A percentile compares a stretch with the other conserved stretches of the same genome.
These are phyloP conservation scores for Backusella psychrophila DNA, from an alignment of 192 early-diverging fungal species.

Conservation along the genomic window DNA sequence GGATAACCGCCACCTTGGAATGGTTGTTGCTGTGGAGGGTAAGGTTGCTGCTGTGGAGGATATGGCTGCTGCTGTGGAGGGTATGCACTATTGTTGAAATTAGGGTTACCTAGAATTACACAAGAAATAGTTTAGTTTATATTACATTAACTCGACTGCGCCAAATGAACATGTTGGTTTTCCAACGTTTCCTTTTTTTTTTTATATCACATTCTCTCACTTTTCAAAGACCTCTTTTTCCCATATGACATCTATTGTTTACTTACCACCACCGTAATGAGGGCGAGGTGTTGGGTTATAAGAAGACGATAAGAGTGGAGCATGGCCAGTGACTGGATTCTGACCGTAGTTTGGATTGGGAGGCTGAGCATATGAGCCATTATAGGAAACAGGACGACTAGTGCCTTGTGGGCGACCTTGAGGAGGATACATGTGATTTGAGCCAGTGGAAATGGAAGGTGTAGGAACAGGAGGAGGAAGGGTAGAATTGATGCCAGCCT, in stretches of 20 bases:
- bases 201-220: not conserved
- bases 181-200: not conserved
- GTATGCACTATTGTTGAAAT: not conserved
- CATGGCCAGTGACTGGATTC: not conserved
- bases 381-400: slow-evolving; percentile 20
- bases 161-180: not conserved
- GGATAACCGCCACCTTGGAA: not conserved
- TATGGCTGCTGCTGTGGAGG: not conserved
- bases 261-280: not conserved
- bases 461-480: slow-evolving; percentile 6
- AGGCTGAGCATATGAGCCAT: not conserved
- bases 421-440: slow-evolving; percentile 7
- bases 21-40: not conserved
- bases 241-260: not conserved
- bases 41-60: not conserved
- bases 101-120: not conserved
- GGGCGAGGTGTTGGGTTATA: slow-evolving; percentile 7
- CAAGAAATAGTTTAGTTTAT: not conserved
- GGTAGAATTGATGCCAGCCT: not conserved
- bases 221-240: not conserved
- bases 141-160: not conserved
- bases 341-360: slow-evolving; percentile 1
- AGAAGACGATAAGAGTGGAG: slow-evolving; percentile 15
- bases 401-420: slow-evolving; percentile 9
- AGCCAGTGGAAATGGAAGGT: slow-evolving; percentile 9